Base-by-base conservation (phyloP, 305 asterid genomes). In the Rubia balearica region DNA sequence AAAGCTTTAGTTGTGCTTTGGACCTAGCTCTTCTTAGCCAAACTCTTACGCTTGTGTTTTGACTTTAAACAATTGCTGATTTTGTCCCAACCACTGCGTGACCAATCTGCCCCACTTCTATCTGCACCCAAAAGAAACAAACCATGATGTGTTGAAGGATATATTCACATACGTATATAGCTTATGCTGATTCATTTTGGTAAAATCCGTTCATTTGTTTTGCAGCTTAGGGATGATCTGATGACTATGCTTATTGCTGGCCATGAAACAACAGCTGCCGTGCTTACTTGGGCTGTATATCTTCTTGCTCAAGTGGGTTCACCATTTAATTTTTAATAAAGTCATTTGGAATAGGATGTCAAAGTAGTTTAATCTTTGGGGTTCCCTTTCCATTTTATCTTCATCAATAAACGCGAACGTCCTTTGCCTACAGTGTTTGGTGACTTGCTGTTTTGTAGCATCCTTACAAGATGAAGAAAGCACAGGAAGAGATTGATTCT, bases 221-320 rank as follows among this genome's bases (percentile, higher is more conserved):
- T 70, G 77, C 84, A 93, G 98, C 92, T 93, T 66, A 84, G 98
- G 81, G 98, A 93, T 72, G 98, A 93, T 83, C 82, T 90, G 77
- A 93, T 93, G 97, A 90, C 96, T 27, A 93, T 93, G 98, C 96
- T 93, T 74, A 90, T 93, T 74, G 97, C 98, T 69, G 98, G 98
- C 76, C 98, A 93, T 73, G 98, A 93, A 86, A 93, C 98, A 65
- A 90, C 98, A 3, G 97, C 98, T 5, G 96, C 97, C 70, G 97
- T 93, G 48, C 97, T 93, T 70, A 93, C 98, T 6, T 93, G 98
- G 98, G 92, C 97, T 67, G 76, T 88, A 67, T 93, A 81, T 82
- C 89, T 90, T 77, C 97, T 90, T 65, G 91, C 96, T 71, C 96
- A 93, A 80, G 98, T 93, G 85, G 45, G 83, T 30, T 22, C 60